Base-by-base conservation (phyloP, 2,329 filamentous ascomycete genomes). In the Cadophora malorum region DNA sequence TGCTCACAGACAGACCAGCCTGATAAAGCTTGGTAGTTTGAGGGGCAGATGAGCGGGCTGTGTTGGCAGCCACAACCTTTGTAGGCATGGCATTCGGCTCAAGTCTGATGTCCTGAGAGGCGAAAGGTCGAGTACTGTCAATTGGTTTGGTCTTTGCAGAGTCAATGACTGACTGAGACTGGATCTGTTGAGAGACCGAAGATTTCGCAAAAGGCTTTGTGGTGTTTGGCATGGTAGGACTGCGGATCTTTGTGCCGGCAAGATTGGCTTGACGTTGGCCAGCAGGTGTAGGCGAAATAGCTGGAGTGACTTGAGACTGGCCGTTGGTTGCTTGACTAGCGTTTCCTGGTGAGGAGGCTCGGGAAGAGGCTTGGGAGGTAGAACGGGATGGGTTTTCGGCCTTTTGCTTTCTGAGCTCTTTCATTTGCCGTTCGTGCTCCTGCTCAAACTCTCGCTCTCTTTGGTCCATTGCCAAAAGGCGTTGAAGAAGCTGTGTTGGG, bases 361-460 rank as follows among this genome's bases (percentile, higher is more conserved):
- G 14, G 45, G 56, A 41, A 14, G 33, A 25, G 35, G 4, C 3
- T 8, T 25, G 56, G 10, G 33, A 10, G 4, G 56, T 16, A 25
- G 33, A 25, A 8, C n/a, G n/a, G 10, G 33, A 10, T 19, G 41
- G 33, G 10, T 58, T 33, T 10, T 59, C 21, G 0, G 35, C 56
- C 6, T 25, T 41, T 35, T 25, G 21, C 21, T 35, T 41, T n/a
- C 31, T 25, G 7, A 53, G 25, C 50, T 53, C 50, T 28, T 7
- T 55, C 52, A 55, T 33, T 16, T 31, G 28, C n/a, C 52, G 16
- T 31, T 58, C n/a, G n/a, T 58, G 31, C 31, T 38, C 55, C 9
- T 23, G 31, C 55, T 58, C 55, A n/a, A 38, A 58, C 10, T 59
- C 21, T 45, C 35, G 12, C 19, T 59, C 56, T 59, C 56, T 25